Conservation (phyloP, 2,329 filamentous ascomycete species). For the Proliferodiscus dingleyae region DNA sequence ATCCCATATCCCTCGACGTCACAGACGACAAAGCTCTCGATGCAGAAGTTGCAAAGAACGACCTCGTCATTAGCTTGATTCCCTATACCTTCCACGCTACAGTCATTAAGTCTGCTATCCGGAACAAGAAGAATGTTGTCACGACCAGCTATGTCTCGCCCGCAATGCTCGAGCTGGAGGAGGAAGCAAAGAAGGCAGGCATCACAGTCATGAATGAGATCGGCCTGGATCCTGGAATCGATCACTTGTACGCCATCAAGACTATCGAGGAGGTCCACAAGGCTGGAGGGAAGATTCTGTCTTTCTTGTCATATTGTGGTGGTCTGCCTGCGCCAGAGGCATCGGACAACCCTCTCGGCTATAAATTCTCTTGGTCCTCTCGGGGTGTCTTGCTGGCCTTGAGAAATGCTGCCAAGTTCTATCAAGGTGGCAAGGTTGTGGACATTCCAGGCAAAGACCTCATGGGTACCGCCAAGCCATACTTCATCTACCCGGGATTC, state of each 20-base stretch:
- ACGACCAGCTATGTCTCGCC: conserved; percentile 92
- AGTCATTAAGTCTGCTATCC: conserved; percentile 91
- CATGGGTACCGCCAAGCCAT: conserved; percentile 85
- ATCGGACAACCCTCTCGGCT: conserved; percentile 85
- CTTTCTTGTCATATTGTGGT: conserved; percentile 82
- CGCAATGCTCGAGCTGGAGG: conserved; percentile 85
- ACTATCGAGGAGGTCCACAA: conserved; percentile 85
- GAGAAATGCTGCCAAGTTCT: conserved; percentile 79
- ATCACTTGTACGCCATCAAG: conserved; percentile 74
- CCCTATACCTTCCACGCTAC: conserved; percentile 85
- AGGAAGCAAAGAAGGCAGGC: conserved; percentile 77
- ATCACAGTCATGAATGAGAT: conserved; percentile 99
- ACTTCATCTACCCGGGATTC: conserved; percentile 84
- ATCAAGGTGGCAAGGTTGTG: conserved; percentile 71
- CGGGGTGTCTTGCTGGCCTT: conserved; percentile 75
- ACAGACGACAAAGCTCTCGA: conserved; percentile 72
- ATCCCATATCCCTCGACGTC: conserved; percentile 80
- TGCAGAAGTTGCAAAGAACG: conserved; percentile 71
- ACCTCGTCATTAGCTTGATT: conserved; percentile 77
- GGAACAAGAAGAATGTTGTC: conserved; percentile 91
- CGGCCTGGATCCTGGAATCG: conserved; percentile 69
- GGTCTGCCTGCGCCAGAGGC: conserved; percentile 67
- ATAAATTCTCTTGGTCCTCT: conserved; percentile 77
- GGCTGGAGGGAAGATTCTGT: conserved; percentile 76
- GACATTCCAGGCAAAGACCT: conserved; percentile 63